Base-by-base conservation (phyloP, 805 yeast genomes). In the Suhomyces pyralidae region DNA sequence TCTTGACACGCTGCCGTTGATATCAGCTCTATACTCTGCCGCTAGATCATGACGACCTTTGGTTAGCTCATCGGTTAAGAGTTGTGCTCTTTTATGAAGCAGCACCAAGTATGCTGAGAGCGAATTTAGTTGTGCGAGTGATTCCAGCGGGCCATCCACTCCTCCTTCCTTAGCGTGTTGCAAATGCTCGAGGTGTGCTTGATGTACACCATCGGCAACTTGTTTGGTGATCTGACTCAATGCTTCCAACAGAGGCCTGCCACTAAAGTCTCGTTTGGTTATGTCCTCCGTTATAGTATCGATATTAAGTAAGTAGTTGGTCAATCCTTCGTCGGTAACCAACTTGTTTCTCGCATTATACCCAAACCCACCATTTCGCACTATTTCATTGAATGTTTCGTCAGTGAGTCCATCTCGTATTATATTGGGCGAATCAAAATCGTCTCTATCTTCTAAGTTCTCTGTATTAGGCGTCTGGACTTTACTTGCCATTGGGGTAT, bases 241-340 rank as follows among this genome's bases (percentile, higher is more conserved):
- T 12, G 47, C 49, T 28, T 46, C 52, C 30, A 52, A 49, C 50
- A 46, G 52, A 3, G 46, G 25, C 25, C 51, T 14, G 28, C 40
- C 28, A 42, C 28, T 45, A n/a, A 22, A 20, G 22, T 46, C 49
- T 5, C 22, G 43, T 28, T 54, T 50, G 3, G 45, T 22, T 24
- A 55, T 40, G 19, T 62, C 66, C 43, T 58, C 59, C 14, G 61
- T 47, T 19, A 62, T 54, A 10, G 58, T 56, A 51, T 70, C 74
- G 40, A 70, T 65, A 48, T 67, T 55, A 58, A 70, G 49, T 26
- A 70, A 51, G 54, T 67, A 66, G 38, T 63, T 60, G 14, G 64
- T 60, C 40, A 71, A 51, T 9, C 65, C 70, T 7, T 61, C 64
- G 48, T 66, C 67, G n/a, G 58, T 58, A n/a, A 51, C 50, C 19